Conservation (phyloP, 352 stramenopile species). For the Globisporangium echinulatum region DNA sequence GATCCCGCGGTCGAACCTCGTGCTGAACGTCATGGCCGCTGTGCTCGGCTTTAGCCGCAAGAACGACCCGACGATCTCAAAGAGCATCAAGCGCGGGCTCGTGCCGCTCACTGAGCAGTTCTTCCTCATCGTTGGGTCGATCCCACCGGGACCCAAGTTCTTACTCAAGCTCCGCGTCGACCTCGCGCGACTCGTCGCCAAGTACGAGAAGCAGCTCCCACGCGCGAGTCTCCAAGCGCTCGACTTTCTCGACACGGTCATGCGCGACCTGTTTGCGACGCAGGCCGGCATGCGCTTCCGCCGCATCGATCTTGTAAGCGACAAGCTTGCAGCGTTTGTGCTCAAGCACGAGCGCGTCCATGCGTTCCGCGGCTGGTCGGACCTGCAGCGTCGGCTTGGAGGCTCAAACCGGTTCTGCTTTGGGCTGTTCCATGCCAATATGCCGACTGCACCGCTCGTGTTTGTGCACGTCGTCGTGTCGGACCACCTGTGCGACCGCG, state of each 20-base stretch:
- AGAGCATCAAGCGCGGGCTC: constrained; percentile 80
- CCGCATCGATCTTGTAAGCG: constrained; percentile 63
- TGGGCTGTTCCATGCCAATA: constrained; percentile 79
- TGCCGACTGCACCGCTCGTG: constrained; percentile 59
- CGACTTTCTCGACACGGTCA: constrained; percentile 74
- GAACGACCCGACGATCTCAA: constrained; percentile 79
- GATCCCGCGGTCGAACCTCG: constrained; percentile 66
- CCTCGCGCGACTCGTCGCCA: constrained; percentile 43
- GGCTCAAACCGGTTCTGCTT: constrained; percentile 72
- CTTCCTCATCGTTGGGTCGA: constrained; percentile 66
- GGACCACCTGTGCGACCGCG: constrained; percentile 57
- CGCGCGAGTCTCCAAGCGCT: constrained; percentile 52
- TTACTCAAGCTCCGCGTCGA: constrained; percentile 65
- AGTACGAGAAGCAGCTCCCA: constrained; percentile 38
- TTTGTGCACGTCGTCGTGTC: constrained; percentile 74
- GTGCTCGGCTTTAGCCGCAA: constrained; percentile 73
- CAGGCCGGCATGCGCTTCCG: constrained; percentile 78
- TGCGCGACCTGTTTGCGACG: constrained; percentile 79
- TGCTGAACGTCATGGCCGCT: constrained; percentile 73
- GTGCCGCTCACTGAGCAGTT: constrained; percentile 78
- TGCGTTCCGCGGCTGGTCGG: constrained; percentile 52
- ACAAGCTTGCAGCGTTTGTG: constrained; percentile 63
- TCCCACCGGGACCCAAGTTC: constrained; percentile 67
- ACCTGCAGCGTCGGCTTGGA: constrained; percentile 54
- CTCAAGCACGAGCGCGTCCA: constrained; percentile 79